A percentile compares a stretch with the other conserved stretches of the same genome.
phyloP scores from a whole-genome alignment of 2,329 filamentous ascomycete species.

The Phoma sp. region DNA sequence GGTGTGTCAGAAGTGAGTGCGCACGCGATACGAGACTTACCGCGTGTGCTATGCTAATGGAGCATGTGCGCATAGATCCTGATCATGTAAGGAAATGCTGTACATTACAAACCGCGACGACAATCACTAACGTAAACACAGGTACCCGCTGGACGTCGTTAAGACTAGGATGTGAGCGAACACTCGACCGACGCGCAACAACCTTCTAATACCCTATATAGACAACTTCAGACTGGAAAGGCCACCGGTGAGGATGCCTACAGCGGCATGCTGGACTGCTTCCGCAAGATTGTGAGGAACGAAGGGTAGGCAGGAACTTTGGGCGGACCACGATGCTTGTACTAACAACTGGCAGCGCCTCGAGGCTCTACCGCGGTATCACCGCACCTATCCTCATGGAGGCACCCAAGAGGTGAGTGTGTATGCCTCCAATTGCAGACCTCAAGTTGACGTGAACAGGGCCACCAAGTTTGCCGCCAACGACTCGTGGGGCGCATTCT shows the following conservation, averaged over 20 bases:
- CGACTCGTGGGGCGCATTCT: constrained; percentile 96
- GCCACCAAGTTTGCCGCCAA: constrained; percentile 99
- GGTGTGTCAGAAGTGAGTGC: constrained; percentile 91
- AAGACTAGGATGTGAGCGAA: constrained; percentile 89
- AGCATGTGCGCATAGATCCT: constrained; percentile 69
- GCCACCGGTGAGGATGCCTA: constrained; percentile 81
- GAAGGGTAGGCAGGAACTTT: constrained; percentile 73
- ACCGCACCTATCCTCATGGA: constrained; percentile 97
- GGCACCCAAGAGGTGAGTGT: constrained; percentile 75
- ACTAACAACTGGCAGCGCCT: constrained; percentile 65
- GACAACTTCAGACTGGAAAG: constrained; percentile 83
- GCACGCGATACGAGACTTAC: constrained; percentile 14
- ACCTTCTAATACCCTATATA: constrained; percentile 54
- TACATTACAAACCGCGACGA: not conserved
- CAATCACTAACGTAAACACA: constrained; percentile 48
- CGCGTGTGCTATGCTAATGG: constrained; percentile 35
- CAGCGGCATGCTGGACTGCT: constrained; percentile 98
- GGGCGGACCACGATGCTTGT: not conserved
- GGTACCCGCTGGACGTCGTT: constrained; percentile 98
- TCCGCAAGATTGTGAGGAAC: constrained; percentile 93
- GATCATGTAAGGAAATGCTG: constrained; percentile 69
- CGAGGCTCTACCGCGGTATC: constrained; percentile 94
- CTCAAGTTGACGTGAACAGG: constrained; percentile 51
- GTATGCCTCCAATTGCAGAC: not conserved
- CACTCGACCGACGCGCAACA: constrained; percentile 2